Evolutionary conservation across 176 grass and related monocot species (phyloP), one percentile per base, ranked within the genome.

Genomic region (Poa annua): DNA sequence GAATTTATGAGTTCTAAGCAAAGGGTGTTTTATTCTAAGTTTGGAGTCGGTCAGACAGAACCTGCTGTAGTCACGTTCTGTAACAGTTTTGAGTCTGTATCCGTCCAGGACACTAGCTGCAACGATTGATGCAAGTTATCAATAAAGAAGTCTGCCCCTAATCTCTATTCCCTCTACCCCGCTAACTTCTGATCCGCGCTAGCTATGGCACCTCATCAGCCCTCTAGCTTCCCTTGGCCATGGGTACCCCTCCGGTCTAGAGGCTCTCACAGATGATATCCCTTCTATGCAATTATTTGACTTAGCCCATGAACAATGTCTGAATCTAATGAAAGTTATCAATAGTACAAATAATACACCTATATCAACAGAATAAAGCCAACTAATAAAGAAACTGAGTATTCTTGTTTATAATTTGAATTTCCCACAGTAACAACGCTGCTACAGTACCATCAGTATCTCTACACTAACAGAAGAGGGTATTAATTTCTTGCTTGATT

Each of bases 401-500:
- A 48, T 25, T 25, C 78, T 61, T 69, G 41, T 41, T 83, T 32
- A 26, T 4, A 45, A 7, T 19, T 52, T n/a, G n/a, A 29, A 13
- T 29, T 59, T 80, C 77, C 44, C 29, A 74, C 44, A 2, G 24
- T 19, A 33, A 4, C n/a, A 74, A 0, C 0, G 14, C 7, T 17
- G 15, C 44, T 74, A 29, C 14, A 19, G 71, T 74, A 51, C 22
- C 14, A 17, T 3, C 45, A 74, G 71, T 48, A 50, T 50, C 11
- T 3, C 45, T 50, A 48, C 24, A 32, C 71, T 11, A 45, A 71
- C n/a, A 71, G 5, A 70, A 44, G 68, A 47, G n/a, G 42, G 68
- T 41, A 32, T 29, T 48, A 49, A 51, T 74, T 50, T 74, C 15
- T 50, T 50, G 24, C 24, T 74, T 74, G 44, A 73, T 73, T 73